These are phyloP conservation scores for Stevia rebaudiana DNA, from an alignment of 140 eudicot genomes.

Conservation along the genomic window DNA sequence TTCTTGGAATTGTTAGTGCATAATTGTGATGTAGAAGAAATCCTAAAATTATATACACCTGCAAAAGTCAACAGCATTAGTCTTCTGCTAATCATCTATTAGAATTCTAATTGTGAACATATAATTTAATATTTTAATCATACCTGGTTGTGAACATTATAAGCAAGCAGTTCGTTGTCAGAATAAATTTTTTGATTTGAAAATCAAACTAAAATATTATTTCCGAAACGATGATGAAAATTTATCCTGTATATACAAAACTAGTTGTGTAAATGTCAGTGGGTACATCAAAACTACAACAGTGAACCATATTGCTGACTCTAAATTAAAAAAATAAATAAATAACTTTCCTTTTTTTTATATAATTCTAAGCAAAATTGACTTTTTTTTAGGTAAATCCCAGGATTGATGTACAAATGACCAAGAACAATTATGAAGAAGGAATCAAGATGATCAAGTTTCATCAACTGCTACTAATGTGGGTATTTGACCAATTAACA, in stretches of 20 bases:
- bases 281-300: conserved; percentile 8
- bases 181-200: neutral
- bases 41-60: neutral
- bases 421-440: neutral
- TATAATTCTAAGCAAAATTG: neutral
- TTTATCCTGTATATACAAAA: conserved; percentile 10
- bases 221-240: conserved; percentile 3
- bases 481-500: conserved; percentile 77
- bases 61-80: neutral
- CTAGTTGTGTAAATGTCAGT: conserved; percentile 3
- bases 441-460: conserved; percentile 21
- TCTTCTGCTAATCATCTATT: neutral
- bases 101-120: neutral
- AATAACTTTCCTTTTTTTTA: neutral
- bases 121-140: neutral
- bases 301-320: neutral
- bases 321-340: neutral
- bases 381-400: neutral
- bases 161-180: neutral
- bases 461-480: conserved; percentile 48
- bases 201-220: conserved; percentile 1
- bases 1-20: neutral
- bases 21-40: neutral
- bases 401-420: conserved; percentile 7
- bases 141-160: neutral